These are phyloP conservation scores for Phytophthora vignae DNA, from an alignment of 352 stramenopile genomes.

Conservation along the genomic window DNA sequence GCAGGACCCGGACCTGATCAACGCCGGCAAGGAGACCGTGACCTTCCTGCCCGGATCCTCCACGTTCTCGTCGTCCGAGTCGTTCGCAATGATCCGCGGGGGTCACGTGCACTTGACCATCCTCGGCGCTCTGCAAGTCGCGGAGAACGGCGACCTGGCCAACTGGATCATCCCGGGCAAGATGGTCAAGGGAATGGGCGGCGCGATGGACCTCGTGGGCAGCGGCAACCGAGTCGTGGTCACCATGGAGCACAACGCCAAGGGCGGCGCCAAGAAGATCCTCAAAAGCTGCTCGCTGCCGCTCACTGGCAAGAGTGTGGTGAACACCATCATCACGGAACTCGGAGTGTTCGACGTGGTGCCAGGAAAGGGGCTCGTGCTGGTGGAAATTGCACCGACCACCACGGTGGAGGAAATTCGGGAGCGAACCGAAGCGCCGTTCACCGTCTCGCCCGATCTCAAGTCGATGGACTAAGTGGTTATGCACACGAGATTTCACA, in stretches of 20 bases:
- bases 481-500: neutral
- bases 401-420: constrained; percentile 86
- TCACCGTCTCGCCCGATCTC: constrained; percentile 64
- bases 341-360: constrained; percentile 87
- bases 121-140: constrained; percentile 95
- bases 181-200: constrained; percentile 98
- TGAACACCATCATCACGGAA: constrained; percentile 95
- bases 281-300: constrained; percentile 94
- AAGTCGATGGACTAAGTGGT: constrained; percentile 67
- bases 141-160: constrained; percentile 94
- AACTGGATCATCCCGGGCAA: constrained; percentile 98
- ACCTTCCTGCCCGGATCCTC: constrained; percentile 93
- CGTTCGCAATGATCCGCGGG: constrained; percentile 97
- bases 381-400: constrained; percentile 90
- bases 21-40: constrained; percentile 98
- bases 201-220: constrained; percentile 97
- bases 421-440: constrained; percentile 81
- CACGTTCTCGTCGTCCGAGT: constrained; percentile 94
- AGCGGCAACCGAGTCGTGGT: constrained; percentile 95
- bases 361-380: constrained; percentile 71
- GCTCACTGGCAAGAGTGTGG: constrained; percentile 94
- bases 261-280: constrained; percentile 95
- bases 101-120: constrained; percentile 97
- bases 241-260: constrained; percentile 97
- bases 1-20: constrained; percentile 96